phyloP scores from a whole-genome alignment of 768 basidiomycete genomes.

The Auricularia heimuer region DNA sequence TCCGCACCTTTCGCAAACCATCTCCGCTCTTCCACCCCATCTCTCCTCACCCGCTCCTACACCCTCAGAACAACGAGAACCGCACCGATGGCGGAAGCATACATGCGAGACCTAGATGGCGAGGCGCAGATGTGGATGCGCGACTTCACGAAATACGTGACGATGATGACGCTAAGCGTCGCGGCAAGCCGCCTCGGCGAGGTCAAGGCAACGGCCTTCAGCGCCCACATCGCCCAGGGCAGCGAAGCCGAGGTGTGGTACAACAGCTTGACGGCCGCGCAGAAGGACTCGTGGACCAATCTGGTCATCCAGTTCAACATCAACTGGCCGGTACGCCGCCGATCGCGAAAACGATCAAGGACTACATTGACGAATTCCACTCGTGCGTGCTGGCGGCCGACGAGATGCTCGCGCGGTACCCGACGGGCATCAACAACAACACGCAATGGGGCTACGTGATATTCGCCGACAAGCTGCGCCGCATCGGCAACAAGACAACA shows the following conservation, averaged over 20 bases:
- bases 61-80: not conserved
- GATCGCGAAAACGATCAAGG: not conserved
- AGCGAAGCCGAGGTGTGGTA: not conserved
- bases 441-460: not conserved
- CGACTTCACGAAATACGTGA: not conserved
- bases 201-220: not conserved
- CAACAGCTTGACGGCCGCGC: not conserved
- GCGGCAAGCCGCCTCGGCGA: not conserved
- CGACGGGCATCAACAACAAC: not conserved
- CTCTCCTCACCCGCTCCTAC: not conserved
- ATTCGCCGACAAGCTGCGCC: not conserved
- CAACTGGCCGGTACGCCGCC: not conserved
- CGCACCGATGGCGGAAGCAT: not conserved
- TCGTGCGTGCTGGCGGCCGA: not conserved
- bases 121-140: not conserved
- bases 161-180: not conserved
- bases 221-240: not conserved
- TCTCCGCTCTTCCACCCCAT: not conserved
- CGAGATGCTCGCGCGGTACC: not conserved
- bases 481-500: not conserved
- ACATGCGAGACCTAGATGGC: not conserved
- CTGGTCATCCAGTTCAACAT: not conserved
- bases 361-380: not conserved
- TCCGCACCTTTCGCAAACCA: not conserved
- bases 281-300: not conserved